These are phyloP conservation scores for Trichoderma sp. DNA, from an alignment of 2,329 filamentous ascomycete genomes.

Conservation along the genomic window DNA sequence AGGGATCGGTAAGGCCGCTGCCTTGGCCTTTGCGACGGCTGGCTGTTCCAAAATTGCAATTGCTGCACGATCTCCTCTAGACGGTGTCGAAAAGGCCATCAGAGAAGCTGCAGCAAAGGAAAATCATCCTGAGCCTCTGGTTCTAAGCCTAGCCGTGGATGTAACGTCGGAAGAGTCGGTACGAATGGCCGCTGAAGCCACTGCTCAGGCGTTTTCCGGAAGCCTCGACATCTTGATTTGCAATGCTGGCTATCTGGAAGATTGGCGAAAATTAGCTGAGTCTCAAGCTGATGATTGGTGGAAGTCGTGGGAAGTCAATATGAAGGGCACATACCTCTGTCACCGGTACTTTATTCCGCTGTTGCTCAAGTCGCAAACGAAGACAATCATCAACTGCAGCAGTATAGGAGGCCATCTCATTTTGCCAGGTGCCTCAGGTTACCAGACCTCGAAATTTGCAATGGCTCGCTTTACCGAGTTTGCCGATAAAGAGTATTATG, in stretches of 20 bases:
- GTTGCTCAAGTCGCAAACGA: neutral
- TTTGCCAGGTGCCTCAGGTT: slow-evolving; percentile 30
- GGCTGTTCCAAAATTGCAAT: slow-evolving; percentile 52
- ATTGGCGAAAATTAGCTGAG: slow-evolving; percentile 36
- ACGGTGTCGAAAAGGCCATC: slow-evolving; percentile 35
- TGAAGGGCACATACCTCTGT: slow-evolving; percentile 46
- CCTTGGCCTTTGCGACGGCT: slow-evolving; percentile 54
- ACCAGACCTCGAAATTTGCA: slow-evolving; percentile 49
- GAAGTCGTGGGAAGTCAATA: slow-evolving; percentile 35
- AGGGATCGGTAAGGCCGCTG: slow-evolving; percentile 53
- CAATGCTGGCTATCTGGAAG: slow-evolving; percentile 44
- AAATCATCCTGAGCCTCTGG: slow-evolving; percentile 24
- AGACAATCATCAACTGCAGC: slow-evolving; percentile 5
- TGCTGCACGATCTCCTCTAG: slow-evolving; percentile 48
- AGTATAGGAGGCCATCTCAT: neutral
- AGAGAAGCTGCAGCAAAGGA: slow-evolving; percentile 29
- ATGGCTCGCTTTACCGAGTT: slow-evolving; percentile 49
- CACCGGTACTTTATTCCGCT: slow-evolving; percentile 48
- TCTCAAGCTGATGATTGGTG: slow-evolving; percentile 44
- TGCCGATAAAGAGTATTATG: slow-evolving; percentile 44
- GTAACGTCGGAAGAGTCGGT: slow-evolving; percentile 36
- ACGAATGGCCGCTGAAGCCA: slow-evolving; percentile 28
- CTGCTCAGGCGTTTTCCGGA: slow-evolving; percentile 25
- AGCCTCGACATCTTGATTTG: slow-evolving; percentile 44
- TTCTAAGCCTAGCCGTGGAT: slow-evolving; percentile 43